Evolutionary conservation across 2,329 filamentous ascomycete species (phyloP).

Genomic region (Pseudonectria foliicola): DNA sequence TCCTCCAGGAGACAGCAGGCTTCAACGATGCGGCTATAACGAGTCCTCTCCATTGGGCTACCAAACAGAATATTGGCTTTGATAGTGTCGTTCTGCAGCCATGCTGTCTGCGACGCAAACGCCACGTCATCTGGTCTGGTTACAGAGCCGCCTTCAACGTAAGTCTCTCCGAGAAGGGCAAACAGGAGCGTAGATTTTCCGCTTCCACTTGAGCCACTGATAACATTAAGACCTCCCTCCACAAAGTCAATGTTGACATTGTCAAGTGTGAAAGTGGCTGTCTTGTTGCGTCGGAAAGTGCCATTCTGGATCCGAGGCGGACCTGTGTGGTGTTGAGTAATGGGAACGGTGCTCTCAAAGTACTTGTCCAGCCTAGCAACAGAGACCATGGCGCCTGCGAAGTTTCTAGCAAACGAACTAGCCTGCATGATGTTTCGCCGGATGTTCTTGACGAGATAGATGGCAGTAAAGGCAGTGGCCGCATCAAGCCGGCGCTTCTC

Average conservation of each 20-base stretch:
- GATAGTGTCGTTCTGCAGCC: constrained; percentile 51
- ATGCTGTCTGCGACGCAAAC: constrained; percentile 50
- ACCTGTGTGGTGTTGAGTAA: constrained; percentile 41
- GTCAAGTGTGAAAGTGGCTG: constrained; percentile 41
- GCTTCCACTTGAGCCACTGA: constrained; percentile 47
- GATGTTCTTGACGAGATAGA: constrained; percentile 46
- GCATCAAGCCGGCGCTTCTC: constrained; percentile 42
- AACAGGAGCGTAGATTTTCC: constrained; percentile 51
- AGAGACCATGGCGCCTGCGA: constrained; percentile 33
- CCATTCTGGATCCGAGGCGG: constrained; percentile 39
- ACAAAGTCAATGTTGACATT: constrained; percentile 45
- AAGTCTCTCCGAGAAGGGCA: constrained; percentile 48
- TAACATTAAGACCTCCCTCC: constrained; percentile 46
- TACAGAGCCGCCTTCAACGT: constrained; percentile 40
- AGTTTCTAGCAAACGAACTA: constrained; percentile 33
- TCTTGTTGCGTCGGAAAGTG: constrained; percentile 42
- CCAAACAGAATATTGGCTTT: constrained; percentile 50
- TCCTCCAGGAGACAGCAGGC: constrained; percentile 48
- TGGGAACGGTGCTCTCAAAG: constrained; percentile 42
- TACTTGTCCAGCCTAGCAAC: constrained; percentile 48
- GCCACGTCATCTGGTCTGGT: constrained; percentile 45
- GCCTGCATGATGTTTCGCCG: constrained; percentile 45
- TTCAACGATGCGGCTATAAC: constrained; percentile 48
- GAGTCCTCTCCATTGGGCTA: constrained; percentile 40
- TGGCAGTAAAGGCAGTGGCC: constrained; percentile 51